A percentile compares a stretch with the other conserved stretches of the same genome.
phyloP scores from a whole-genome alignment of 2,329 filamentous ascomycete genomes.

The Aspergillus transmontanensis region DNA sequence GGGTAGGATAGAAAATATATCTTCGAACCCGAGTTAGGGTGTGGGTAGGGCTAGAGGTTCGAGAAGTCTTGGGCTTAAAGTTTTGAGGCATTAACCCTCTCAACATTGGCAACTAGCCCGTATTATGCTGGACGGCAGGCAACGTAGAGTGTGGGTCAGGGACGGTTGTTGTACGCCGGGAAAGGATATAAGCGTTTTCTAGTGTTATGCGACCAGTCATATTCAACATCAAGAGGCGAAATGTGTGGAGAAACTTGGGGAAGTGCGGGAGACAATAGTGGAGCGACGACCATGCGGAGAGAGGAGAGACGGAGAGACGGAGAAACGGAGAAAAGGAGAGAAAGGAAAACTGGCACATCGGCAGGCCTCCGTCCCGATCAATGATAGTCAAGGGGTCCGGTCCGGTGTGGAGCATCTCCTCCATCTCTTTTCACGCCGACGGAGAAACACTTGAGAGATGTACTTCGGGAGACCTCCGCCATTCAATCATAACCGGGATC shows the following conservation, averaged over 20 bases:
- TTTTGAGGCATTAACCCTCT: background rate
- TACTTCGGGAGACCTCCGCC: too few species aligned
- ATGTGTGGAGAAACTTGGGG: conserved; percentile 7
- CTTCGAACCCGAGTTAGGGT: background rate
- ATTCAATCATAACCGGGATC: too few species aligned
- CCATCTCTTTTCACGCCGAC: background rate
- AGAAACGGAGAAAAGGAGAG: conserved; percentile 9
- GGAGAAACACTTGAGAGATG: background rate
- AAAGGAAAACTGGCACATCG: background rate
- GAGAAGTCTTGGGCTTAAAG: too few species aligned
- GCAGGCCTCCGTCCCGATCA: background rate
- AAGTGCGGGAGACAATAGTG: background rate
- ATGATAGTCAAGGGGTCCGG: background rate
- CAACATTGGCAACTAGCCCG: background rate
- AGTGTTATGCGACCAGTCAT: background rate
- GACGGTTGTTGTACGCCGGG: background rate
- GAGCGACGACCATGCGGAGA: background rate
- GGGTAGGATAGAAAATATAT: background rate
- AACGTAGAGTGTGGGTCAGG: background rate
- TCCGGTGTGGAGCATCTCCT: background rate
- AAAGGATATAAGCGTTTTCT: background rate
- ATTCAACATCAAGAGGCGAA: background rate
- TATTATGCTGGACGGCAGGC: background rate
- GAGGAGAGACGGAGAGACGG: background rate
- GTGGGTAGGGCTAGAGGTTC: background rate